Evolutionary conservation across 345 rosid genomes (phyloP).

Genomic region (Salix viminalis): DNA sequence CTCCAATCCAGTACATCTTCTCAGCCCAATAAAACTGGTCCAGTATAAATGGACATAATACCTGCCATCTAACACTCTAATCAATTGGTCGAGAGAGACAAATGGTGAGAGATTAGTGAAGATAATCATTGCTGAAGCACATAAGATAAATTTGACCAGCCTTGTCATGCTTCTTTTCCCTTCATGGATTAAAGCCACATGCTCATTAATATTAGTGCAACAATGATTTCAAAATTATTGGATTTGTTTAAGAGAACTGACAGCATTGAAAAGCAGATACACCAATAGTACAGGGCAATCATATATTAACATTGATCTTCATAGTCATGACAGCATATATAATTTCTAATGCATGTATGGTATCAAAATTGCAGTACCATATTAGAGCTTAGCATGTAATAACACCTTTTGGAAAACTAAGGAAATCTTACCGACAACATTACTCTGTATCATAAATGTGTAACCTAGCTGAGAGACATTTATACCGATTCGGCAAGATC

Average conservation of each 20-base stretch:
- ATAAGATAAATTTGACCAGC: too few species aligned
- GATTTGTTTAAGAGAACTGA: not conserved
- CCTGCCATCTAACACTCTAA: conserved; percentile 39
- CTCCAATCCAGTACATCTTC: conserved; percentile 87
- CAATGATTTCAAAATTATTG: not conserved
- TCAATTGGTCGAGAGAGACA: not conserved
- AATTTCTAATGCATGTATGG: not conserved
- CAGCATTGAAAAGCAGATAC: not conserved
- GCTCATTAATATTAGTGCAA: too few species aligned
- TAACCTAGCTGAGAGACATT: too few species aligned
- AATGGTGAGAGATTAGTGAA: not conserved
- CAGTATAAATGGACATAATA: conserved; percentile 76
- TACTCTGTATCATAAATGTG: too few species aligned
- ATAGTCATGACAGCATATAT: not conserved
- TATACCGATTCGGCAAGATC: too few species aligned
- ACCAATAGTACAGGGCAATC: not conserved
- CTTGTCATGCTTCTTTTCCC: too few species aligned
- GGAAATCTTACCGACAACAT: too few species aligned
- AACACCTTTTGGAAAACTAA: too few species aligned
- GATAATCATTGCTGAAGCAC: not conserved
- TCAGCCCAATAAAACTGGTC: conserved; percentile 98
- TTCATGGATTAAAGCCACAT: too few species aligned
- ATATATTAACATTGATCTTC: not conserved
- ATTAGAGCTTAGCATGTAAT: too few species aligned
- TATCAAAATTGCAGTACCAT: not conserved